Evolutionary conservation across 345 rosid genomes (phyloP).

Genomic region (Cardiospermum halicacabum): DNA sequence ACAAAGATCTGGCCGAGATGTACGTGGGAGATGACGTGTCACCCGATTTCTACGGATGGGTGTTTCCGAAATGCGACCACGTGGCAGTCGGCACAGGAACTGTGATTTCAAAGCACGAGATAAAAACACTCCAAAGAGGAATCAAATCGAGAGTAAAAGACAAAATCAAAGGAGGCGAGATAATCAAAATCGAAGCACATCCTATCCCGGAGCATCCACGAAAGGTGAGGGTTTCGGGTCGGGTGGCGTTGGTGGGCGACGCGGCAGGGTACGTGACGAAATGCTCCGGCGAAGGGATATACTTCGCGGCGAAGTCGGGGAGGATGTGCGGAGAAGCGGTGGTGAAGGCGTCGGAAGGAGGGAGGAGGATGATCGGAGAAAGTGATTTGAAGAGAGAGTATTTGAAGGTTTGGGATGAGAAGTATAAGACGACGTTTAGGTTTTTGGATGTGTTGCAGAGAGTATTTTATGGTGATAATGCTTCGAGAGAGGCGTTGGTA

Average conservation of each 20-base stretch:
- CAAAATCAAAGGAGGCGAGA: conserved; percentile 48
- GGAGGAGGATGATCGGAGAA: conserved; percentile 35
- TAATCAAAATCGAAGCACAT: conserved; percentile 70
- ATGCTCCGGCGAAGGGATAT: conserved; percentile 68
- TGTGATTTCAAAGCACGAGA: conserved; percentile 31
- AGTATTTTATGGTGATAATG: conserved; percentile 45
- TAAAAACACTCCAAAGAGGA: conserved; percentile 43
- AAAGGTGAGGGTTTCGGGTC: conserved; percentile 37
- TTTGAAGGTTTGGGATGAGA: conserved; percentile 46
- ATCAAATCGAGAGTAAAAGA: conserved; percentile 37
- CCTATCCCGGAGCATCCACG: conserved; percentile 79
- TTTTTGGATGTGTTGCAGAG: conserved; percentile 51
- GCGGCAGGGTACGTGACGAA: conserved; percentile 68
- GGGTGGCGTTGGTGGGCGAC: conserved; percentile 64
- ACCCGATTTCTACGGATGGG: conserved; percentile 76
- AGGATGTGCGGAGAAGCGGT: conserved; percentile 62
- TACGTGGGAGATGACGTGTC: conserved; percentile 70
- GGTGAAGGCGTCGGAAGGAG: conserved; percentile 54
- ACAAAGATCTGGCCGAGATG: conserved; percentile 63
- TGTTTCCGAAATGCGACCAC: conserved; percentile 73
- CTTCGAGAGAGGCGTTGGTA: conserved; percentile 57
- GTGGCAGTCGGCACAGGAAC: conserved; percentile 76
- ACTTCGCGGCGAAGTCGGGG: conserved; percentile 69
- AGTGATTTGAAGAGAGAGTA: conserved; percentile 58
- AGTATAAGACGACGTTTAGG: conserved; percentile 40